Evolutionary conservation across 75 land plant genomes (phyloP).

Genomic region (Ceratopteris richardii): DNA sequence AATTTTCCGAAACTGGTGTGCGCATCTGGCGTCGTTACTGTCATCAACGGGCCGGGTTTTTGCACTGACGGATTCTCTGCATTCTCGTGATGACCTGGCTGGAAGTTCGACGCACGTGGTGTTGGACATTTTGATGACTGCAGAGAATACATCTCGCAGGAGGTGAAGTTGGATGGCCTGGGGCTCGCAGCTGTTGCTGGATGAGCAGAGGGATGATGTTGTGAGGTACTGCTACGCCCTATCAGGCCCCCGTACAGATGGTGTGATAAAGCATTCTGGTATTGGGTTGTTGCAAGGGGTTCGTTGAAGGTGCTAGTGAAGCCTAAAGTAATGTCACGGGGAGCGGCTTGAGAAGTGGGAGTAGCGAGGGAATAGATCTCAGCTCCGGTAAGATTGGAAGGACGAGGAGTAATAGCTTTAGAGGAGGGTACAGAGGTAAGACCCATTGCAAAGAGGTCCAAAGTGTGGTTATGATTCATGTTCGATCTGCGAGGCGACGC

Average conservation of each 20-base stretch:
- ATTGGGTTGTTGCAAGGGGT: neutral
- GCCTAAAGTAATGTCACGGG: neutral
- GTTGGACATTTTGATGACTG: slow-evolving; percentile 78
- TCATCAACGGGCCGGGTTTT: neutral
- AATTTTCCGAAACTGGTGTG: too few relatives aligned
- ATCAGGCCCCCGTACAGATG: too few relatives aligned
- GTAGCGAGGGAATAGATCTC: slow-evolving; percentile 84
- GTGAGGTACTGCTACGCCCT: too few relatives aligned
- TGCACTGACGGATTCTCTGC: neutral
- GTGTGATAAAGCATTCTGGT: too few relatives aligned
- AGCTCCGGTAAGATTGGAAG: slow-evolving; percentile 81
- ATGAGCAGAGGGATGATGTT: too few relatives aligned
- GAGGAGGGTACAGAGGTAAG: slow-evolving; percentile 22
- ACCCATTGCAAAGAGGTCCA: slow-evolving; percentile 4
- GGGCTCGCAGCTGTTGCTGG: slow-evolving; percentile 7
- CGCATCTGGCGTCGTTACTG: too few relatives aligned
- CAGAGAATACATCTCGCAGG: slow-evolving; percentile 56
- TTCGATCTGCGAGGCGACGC: slow-evolving; percentile 1
- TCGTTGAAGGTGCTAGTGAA: slow-evolving; percentile 1
- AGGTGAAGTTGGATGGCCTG: slow-evolving; percentile 33
- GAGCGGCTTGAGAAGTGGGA: slow-evolving; percentile 13
- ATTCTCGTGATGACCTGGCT: neutral
- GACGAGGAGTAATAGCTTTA: slow-evolving; percentile 55
- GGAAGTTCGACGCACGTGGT: slow-evolving; percentile 54
- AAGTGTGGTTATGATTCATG: slow-evolving; percentile 1